Conservation (phyloP, 2,329 filamentous ascomycete genomes). For the Colletotrichum sp. region DNA sequence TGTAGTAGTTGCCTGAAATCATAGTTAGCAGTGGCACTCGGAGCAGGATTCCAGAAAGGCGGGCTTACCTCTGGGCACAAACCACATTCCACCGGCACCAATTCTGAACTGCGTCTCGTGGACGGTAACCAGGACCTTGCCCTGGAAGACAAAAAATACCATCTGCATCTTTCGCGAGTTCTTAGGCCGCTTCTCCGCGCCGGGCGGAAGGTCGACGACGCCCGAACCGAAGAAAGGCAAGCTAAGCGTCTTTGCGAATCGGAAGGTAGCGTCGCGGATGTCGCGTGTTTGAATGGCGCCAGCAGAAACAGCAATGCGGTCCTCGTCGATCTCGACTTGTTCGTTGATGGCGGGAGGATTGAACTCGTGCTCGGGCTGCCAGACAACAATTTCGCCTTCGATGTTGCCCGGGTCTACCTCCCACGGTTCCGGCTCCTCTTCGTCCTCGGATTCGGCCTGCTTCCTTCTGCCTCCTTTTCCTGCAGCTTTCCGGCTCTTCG, state of each 20-base stretch:
- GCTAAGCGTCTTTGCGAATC: constrained; percentile 86
- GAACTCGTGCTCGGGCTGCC: constrained; percentile 63
- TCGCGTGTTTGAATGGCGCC: constrained; percentile 62
- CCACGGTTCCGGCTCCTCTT: constrained; percentile 70
- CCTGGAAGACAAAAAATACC: constrained; percentile 89
- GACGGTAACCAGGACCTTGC: constrained; percentile 81
- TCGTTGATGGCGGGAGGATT: constrained; percentile 56
- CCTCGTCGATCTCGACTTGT: constrained; percentile 56
- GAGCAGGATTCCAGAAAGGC: background rate
- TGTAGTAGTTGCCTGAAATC: constrained; percentile 86
- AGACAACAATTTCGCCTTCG: constrained; percentile 66
- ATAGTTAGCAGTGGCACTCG: constrained; percentile 20
- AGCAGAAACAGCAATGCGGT: constrained; percentile 62
- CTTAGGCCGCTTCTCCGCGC: constrained; percentile 85
- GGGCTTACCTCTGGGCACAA: constrained; percentile 88
- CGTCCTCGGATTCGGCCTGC: constrained; percentile 50
- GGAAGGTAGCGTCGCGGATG: constrained; percentile 74
- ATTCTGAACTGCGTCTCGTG: constrained; percentile 81
- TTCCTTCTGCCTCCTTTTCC: constrained; percentile 31
- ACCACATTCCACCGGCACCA: constrained; percentile 87
- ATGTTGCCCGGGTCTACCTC: constrained; percentile 71
- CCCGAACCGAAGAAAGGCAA: constrained; percentile 88
- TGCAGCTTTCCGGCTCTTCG: constrained; percentile 28
- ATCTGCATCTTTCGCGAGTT: constrained; percentile 97
- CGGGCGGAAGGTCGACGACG: constrained; percentile 85